These are phyloP conservation scores for Medicago arabica DNA, from an alignment of 306 rosid genomes.

Conservation along the genomic window DNA sequence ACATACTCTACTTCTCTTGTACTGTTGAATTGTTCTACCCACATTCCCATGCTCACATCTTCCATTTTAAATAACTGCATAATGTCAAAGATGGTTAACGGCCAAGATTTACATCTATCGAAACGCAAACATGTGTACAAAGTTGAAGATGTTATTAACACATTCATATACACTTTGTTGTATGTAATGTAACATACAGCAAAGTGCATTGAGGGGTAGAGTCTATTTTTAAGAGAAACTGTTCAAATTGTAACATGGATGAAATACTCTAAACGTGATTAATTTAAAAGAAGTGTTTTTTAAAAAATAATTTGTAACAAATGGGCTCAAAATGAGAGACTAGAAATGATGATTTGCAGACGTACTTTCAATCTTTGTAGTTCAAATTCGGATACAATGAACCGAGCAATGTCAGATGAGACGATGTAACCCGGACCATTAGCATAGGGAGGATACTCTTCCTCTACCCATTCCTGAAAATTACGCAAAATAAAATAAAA, in stretches of 20 bases:
- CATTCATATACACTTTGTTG: neutral
- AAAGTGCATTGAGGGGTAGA: too few species aligned
- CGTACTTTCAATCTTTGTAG: conserved; percentile 72
- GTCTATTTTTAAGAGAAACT: too few species aligned
- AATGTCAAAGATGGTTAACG: conserved; percentile 8
- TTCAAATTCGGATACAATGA: conserved; percentile 74
- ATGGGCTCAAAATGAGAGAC: neutral
- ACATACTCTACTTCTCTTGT: conserved; percentile 63
- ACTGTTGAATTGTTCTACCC: conserved; percentile 83
- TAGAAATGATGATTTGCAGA: conserved; percentile 10
- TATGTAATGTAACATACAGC: neutral
- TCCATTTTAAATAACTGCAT: conserved; percentile 95
- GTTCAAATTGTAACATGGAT: too few species aligned
- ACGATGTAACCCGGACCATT: conserved; percentile 91
- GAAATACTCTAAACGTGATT: too few species aligned
- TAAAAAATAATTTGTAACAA: too few species aligned
- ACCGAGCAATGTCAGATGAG: conserved; percentile 75
- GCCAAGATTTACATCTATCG: neutral
- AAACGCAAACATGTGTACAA: neutral
- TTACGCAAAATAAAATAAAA: neutral
- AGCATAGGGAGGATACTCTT: conserved; percentile 93
- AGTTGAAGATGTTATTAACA: neutral
- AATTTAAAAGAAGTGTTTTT: too few species aligned
- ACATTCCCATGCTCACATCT: conserved; percentile 99
- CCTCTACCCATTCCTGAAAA: conserved; percentile 92